phyloP scores from a whole-genome alignment of 2,329 filamentous ascomycete species.

The Aspergillus carbonarius region DNA sequence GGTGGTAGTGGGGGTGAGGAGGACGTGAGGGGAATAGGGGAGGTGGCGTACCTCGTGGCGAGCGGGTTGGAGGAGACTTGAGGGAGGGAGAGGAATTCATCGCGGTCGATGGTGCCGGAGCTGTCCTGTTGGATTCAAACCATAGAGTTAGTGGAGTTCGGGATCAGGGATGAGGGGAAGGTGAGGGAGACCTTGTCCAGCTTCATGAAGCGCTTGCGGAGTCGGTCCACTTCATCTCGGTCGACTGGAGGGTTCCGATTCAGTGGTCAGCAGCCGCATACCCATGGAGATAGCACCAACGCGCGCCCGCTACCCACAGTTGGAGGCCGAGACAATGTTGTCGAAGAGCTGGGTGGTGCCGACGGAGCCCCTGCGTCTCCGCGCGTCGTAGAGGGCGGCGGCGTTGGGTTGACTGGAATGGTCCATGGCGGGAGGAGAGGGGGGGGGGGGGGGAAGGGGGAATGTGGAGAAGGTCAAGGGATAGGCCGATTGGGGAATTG shows the following conservation, averaged over 20 bases:
- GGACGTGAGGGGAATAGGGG: background rate
- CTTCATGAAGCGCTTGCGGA: conserved; percentile 99
- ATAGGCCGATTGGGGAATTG: background rate
- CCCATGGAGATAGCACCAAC: background rate
- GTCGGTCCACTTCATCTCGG: conserved; percentile 91
- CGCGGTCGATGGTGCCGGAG: conserved; percentile 96
- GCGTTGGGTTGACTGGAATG: conserved; percentile 39
- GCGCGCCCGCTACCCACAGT: conserved; percentile 64
- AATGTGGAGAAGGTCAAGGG: background rate
- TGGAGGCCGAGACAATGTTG: conserved; percentile 93
- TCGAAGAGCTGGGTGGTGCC: conserved; percentile 73
- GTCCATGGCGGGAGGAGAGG: conserved; percentile 27
- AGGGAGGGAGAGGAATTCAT: conserved; percentile 94
- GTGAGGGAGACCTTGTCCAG: conserved; percentile 78
- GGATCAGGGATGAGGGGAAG: background rate
- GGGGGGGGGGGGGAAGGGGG: conserved; percentile 5
- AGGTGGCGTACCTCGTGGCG: conserved; percentile 71
- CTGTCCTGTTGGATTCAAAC: conserved; percentile 66
- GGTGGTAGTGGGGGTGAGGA: background rate
- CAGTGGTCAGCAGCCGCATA: conserved; percentile 1
- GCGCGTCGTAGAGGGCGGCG: conserved; percentile 46
- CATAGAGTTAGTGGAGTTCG: background rate
- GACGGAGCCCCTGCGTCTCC: conserved; percentile 43
- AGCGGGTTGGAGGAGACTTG: conserved; percentile 98
- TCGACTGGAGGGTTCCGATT: conserved; percentile 65